Percentiles rank a stretch among this genome's conserved stretches.
These are phyloP conservation scores for Diaporthe eres DNA, from an alignment of 2,329 filamentous ascomycete genomes.

Conservation along the genomic window DNA sequence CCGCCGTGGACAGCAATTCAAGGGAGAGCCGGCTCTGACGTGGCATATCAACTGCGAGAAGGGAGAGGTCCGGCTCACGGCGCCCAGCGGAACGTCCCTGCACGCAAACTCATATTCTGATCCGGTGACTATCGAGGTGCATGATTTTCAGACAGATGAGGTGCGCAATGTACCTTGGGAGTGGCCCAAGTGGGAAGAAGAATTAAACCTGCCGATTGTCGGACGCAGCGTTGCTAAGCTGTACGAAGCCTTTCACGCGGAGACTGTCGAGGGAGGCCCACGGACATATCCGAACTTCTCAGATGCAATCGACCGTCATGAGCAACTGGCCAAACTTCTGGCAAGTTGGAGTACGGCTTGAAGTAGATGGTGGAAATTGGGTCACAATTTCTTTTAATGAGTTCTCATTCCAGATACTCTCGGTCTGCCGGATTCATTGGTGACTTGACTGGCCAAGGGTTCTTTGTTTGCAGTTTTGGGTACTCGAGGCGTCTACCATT, in stretches of 20 bases:
- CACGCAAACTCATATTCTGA: slow-evolving; percentile 53
- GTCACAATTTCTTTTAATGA: neutral
- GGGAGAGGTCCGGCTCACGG: slow-evolving; percentile 58
- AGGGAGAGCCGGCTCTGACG: slow-evolving; percentile 55
- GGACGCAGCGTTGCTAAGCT: slow-evolving; percentile 66
- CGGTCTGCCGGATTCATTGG: slow-evolving; percentile 5
- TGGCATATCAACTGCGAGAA: slow-evolving; percentile 65
- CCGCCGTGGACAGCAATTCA: slow-evolving; percentile 62
- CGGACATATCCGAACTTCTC: slow-evolving; percentile 34
- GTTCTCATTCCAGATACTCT: neutral
- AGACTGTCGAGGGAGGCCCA: slow-evolving; percentile 7
- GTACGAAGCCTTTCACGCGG: slow-evolving; percentile 66
- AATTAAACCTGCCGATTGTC: slow-evolving; percentile 54
- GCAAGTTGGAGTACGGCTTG: slow-evolving; percentile 13
- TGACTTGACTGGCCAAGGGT: neutral
- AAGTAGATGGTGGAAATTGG: neutral
- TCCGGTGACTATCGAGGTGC: slow-evolving; percentile 62
- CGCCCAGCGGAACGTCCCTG: slow-evolving; percentile 47
- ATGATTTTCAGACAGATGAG: slow-evolving; percentile 62
- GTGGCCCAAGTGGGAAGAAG: slow-evolving; percentile 63
- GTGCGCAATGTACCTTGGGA: slow-evolving; percentile 59
- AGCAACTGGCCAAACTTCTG: slow-evolving; percentile 35
- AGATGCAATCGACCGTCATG: slow-evolving; percentile 33
- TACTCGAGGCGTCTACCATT: neutral
- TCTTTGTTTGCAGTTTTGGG: slow-evolving; percentile 1